Evolutionary conservation across 2,329 filamentous ascomycete genomes (phyloP).

Genomic region (Zasmidium angulare): DNA sequence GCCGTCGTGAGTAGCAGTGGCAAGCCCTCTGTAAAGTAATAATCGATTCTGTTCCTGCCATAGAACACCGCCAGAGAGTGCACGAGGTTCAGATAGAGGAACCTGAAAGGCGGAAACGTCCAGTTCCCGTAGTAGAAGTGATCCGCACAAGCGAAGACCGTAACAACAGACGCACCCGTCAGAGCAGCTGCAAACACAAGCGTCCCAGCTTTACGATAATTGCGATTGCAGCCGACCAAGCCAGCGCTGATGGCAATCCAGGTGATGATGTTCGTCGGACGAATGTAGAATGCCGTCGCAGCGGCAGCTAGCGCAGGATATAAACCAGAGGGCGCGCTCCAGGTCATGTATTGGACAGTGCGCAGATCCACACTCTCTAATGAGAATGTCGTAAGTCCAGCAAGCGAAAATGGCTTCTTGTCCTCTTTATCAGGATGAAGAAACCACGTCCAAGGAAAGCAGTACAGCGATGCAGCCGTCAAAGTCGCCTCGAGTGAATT

Average conservation of each 20-base stretch:
- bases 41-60: slow-evolving; percentile 84
- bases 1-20: slow-evolving; percentile 82
- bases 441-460: slow-evolving; percentile 75
- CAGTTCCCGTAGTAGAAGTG: slow-evolving; percentile 73
- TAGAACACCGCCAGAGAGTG: slow-evolving; percentile 91
- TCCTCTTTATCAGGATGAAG: slow-evolving; percentile 8
- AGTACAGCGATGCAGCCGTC: slow-evolving; percentile 71
- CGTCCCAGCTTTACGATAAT: slow-evolving; percentile 17
- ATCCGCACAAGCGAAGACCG: slow-evolving; percentile 53
- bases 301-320: slow-evolving; percentile 63
- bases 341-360: background rate
- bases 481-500: slow-evolving; percentile 91
- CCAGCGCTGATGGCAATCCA: slow-evolving; percentile 70
- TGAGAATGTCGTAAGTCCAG: background rate
- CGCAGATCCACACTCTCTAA: background rate
- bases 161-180: slow-evolving; percentile 66
- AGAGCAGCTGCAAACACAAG: slow-evolving; percentile 61
- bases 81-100: slow-evolving; percentile 85
- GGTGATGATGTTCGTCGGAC: slow-evolving; percentile 85
- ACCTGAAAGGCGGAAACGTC: slow-evolving; percentile 85
- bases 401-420: background rate
- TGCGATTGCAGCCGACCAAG: slow-evolving; percentile 48
- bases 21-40: slow-evolving; percentile 87
- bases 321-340: background rate
- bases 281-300: slow-evolving; percentile 77